Percentiles rank a stretch among this genome's conserved stretches.
Conservation (phyloP, 78 protist species). For the Dictyostelium purpureum region DNA sequence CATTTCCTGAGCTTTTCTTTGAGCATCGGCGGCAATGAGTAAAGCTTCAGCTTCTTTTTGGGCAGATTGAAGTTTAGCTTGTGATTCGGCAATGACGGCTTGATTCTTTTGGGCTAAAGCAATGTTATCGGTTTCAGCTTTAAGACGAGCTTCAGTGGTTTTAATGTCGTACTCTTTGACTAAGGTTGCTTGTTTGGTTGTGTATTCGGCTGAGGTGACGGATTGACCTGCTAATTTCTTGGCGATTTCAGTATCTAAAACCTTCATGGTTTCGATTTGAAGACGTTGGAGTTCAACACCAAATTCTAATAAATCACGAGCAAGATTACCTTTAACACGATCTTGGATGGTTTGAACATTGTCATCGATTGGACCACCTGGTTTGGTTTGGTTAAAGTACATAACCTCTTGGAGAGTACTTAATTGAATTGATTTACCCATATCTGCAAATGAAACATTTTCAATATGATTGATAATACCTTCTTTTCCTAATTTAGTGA, state of each 20-base stretch:
- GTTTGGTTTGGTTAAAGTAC: conserved; percentile 48
- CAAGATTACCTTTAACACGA: conserved; percentile 53
- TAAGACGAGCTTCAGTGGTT: conserved; percentile 55
- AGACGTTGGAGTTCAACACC: conserved; percentile 63
- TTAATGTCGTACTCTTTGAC: conserved; percentile 63
- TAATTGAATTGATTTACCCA: conserved; percentile 74
- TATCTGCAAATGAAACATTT: conserved; percentile 65
- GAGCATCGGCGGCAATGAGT: conserved; percentile 34
- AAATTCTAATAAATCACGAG: conserved; percentile 19
- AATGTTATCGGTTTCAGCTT: conserved; percentile 63
- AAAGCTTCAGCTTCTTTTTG: conserved; percentile 57
- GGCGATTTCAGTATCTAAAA: conserved; percentile 45
- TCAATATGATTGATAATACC: conserved; percentile 62
- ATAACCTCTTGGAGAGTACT: conserved; percentile 53
- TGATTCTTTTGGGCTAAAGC: conserved; percentile 29
- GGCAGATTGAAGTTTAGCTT: conserved; percentile 36
- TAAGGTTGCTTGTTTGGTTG: conserved; percentile 49
- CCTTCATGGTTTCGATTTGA: conserved; percentile 65
- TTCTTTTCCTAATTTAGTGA: conserved; percentile 55
- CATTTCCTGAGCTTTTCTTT: conserved; percentile 22
- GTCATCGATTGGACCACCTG: neutral
- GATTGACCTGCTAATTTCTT: conserved; percentile 62
- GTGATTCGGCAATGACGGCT: conserved; percentile 42
- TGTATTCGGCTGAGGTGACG: conserved; percentile 44
- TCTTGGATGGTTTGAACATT: conserved; percentile 61